Conservation (phyloP, 2,329 filamentous ascomycete genomes). For the Colletotrichum sp. region DNA sequence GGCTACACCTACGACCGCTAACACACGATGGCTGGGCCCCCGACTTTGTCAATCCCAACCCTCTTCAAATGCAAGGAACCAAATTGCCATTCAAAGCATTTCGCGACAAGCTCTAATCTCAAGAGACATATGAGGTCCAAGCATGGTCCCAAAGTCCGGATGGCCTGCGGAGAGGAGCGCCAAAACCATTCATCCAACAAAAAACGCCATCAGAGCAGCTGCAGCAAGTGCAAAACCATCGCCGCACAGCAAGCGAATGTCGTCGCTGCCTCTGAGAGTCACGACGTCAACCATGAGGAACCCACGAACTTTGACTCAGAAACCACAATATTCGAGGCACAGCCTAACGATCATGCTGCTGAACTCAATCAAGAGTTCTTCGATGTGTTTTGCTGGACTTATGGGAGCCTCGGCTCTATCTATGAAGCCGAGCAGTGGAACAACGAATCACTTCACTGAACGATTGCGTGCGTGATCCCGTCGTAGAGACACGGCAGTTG, state of each 20-base stretch:
- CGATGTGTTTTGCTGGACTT: background rate
- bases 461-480: background rate
- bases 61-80: background rate
- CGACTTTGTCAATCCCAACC: too few relatives aligned
- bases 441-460: background rate
- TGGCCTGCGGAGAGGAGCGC: background rate
- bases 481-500: rapidly evolving
- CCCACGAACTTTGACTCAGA: rapidly evolving
- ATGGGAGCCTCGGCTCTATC: rapidly evolving
- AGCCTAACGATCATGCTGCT: rapidly evolving
- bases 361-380: background rate
- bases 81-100: rapidly evolving
- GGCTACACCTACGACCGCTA: too few relatives aligned
- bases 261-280: rapidly evolving
- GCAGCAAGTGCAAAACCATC: background rate
- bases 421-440: rapidly evolving
- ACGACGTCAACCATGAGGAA: rapidly evolving
- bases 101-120: background rate
- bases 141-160: background rate
- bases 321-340: background rate
- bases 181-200: background rate
- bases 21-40: too few relatives aligned
- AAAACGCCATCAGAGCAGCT: background rate
- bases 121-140: background rate
- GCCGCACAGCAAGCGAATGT: background rate